These are phyloP conservation scores for Pyronema domesticum DNA, from an alignment of 495 filamentous ascomycete species.

Conservation along the genomic window DNA sequence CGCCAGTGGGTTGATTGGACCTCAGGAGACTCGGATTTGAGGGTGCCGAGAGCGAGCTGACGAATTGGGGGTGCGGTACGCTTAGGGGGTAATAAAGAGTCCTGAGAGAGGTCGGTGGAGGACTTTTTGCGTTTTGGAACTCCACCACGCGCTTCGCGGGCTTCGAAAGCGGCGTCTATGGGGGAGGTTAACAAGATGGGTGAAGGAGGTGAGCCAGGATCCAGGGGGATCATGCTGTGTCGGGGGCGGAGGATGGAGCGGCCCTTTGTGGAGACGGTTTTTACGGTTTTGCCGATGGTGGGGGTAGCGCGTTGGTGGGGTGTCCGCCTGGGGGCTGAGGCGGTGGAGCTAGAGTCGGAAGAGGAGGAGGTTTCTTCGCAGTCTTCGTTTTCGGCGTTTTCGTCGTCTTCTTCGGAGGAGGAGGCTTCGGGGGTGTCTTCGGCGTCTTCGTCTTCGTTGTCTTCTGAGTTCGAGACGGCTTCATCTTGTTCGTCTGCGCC, in stretches of 20 bases:
- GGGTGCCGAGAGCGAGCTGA: no score
- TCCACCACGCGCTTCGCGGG: no score
- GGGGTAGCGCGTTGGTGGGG: background rate
- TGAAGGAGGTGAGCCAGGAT: background rate
- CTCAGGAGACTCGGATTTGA: no score
- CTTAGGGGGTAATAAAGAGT: no score
- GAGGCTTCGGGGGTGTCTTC: background rate
- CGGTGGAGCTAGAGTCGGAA: background rate
- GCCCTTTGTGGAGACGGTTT: background rate
- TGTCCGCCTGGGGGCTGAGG: background rate
- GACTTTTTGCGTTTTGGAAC: no score
- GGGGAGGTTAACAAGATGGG: no score
- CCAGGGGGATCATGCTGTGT: background rate
- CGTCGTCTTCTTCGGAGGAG: background rate
- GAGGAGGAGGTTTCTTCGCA: background rate
- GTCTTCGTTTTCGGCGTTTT: background rate
- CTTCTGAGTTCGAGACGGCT: background rate
- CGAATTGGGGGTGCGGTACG: no score
- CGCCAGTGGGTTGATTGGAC: background rate
- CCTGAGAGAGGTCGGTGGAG: no score
- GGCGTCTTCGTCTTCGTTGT: background rate
- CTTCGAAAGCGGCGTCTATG: no score
- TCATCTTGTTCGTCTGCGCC: background rate
- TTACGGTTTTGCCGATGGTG: background rate
- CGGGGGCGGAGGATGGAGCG: background rate